Evolutionary conservation across 2,329 filamentous ascomycete genomes (phyloP), one percentile per base, ranked within the genome.

Genomic region (Drechslera avenae): DNA sequence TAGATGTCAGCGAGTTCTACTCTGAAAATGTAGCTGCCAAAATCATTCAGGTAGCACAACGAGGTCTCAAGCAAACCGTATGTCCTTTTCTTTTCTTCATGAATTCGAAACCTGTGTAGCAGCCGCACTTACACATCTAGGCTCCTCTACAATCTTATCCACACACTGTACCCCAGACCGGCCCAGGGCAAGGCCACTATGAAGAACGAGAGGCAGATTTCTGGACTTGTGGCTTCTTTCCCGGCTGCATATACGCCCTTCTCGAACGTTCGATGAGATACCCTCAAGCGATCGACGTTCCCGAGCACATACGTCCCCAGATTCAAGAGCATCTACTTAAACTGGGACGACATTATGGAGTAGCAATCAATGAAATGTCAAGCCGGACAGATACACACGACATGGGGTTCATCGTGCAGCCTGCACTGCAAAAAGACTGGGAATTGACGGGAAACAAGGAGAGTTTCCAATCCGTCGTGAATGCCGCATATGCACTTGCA

Each of bases 361-460:
- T 71, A 3, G 67, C 69, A 2, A 71, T 72, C 42, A 64, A 66
- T 13, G 7, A 64, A 51, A 51, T 74, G 69, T 70, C 68, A 1
- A 54, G 58, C 3, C 59, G 78, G 23, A 81, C 72, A 3, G 78
- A 82, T 46, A 83, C 80, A 0, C 81, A 83, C 49, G 81, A 83
- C 34, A 74, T 83, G 50, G 79, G 80, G 0, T 83, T 83, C 56
- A 83, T 83, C 19, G 74, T 82, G 4, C 74, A 77, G 42, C 80
- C 80, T 0, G 75, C 78, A 1, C 60, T 81, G 0, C 73, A 75
- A 17, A 70, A 75, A 21, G 76, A 79, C 21, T 83, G 76, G 75
- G 77, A 81, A 32, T 60, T 82, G 4, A 77, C 73, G 0, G 74
- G 75, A 0, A 73, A 76, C 39, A 39, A 50, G 7, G 54, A 68